A percentile compares a stretch with the other conserved stretches of the same genome.
These are phyloP conservation scores for Inga oerstediana DNA, from an alignment of 306 rosid genomes.

Conservation along the genomic window DNA sequence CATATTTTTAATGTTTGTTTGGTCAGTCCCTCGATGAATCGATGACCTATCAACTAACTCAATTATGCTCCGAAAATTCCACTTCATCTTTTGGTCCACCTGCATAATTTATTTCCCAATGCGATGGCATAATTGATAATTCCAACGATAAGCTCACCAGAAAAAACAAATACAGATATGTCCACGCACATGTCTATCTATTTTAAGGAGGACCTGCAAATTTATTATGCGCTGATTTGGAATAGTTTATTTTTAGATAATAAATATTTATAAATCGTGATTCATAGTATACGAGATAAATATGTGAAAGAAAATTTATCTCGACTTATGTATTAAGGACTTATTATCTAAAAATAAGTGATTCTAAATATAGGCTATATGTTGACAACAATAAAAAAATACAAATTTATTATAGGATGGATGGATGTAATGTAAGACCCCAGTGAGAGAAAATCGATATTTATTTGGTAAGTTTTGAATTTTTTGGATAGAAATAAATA, in stretches of 20 bases:
- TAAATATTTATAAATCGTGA: too few relatives aligned
- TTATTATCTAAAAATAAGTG: too few relatives aligned
- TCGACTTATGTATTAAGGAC: too few relatives aligned
- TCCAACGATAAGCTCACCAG: neutral
- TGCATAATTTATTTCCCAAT: neutral
- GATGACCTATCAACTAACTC: neutral
- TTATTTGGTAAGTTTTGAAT: neutral
- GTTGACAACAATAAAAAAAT: neutral
- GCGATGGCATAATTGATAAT: neutral
- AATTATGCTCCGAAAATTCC: conserved; percentile 7
- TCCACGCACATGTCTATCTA: neutral
- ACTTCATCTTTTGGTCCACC: neutral
- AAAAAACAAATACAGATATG: neutral
- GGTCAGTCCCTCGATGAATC: neutral
- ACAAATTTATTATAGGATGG: neutral
- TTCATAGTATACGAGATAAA: too few relatives aligned
- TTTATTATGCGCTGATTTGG: neutral
- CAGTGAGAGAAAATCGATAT: neutral
- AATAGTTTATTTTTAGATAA: too few relatives aligned
- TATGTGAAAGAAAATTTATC: too few relatives aligned
- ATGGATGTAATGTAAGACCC: neutral
- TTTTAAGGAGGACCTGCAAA: neutral
- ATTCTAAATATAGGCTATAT: too few relatives aligned
- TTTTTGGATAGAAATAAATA: neutral
- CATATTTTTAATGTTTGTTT: neutral